Base-by-base conservation (phyloP, 352 stramenopile species). In the Blastocystis sp. region DNA sequence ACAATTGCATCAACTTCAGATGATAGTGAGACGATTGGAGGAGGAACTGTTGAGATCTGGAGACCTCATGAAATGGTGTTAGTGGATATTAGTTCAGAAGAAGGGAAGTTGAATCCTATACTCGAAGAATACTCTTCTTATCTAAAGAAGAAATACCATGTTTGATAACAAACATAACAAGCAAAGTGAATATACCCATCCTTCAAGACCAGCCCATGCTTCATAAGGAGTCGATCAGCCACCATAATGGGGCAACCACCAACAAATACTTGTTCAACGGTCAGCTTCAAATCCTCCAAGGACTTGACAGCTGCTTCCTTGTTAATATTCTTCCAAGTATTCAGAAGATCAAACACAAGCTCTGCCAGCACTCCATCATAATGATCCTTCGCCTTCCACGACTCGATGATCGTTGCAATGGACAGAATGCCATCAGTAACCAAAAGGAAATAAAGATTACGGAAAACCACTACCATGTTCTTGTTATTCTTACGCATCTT, bases 341-440 rank as follows among this genome's bases (percentile, higher is more conserved):
- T 78, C 35, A 78, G 37, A 21, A 78, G 66, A 51, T 78, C 43
- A 51, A 78, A 78, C 39, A 78, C 66, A 14, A 78, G 66, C 66
- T 78, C 39, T 43, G 32, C 21, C 42, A 78, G 39, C 39, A 78
- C 24, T 1, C 66, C 66, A 35, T 78, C 66, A 51, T 78, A 78
- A 51, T 57, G 43, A 29, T 78, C 66, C 43, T 78, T 78, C 35
- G 42, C 57, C 66, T 78, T 78, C 66, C 66, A 78, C 21, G 57
- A 51, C 39, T 78, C 66, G 35, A 78, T 51, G 66, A 78, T 57
- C 39, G n/a, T 29, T 7, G 14, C 6, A 27, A 78, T 54, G 42
- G 37, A 61, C 39, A 78, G 2, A 11, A 32, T 35, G 1, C 37
- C 66, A 51, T 57, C 21, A 6, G 57, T 9, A 1, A 78, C 21